Base-by-base conservation (phyloP, 2,329 filamentous ascomycete genomes). In the Colletotrichum truncatum region DNA sequence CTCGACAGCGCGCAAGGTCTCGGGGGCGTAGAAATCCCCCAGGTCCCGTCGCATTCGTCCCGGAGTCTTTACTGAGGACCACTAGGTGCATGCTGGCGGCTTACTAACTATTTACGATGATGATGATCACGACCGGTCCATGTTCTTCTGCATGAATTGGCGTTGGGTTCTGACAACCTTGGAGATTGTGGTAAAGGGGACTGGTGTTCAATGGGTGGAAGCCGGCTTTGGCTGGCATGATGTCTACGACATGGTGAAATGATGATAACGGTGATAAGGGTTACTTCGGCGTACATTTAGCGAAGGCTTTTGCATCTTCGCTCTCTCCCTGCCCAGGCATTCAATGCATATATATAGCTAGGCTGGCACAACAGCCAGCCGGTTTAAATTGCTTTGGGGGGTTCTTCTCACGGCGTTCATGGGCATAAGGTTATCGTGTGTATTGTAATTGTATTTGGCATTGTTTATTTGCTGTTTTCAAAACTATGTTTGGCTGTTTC, bases 1-100 rank as follows among this genome's bases (percentile, higher is more conserved):
- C 25, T 79, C 84, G 6, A 79, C 82, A 23, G 81, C 80, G 38
- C 81, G 86, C 66, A 89, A 88, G 78, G 82, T 87, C 61, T 87
- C 85, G 52, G 84, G 79, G 55, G 75, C 76, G 64, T 80, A 78
- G 76, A 69, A 63, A 28, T 16, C 59, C 48, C 36, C 39, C 72
- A 75, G 68, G 65, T 69, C 68, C 61, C 67, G 46, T 34, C 48
- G 55, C 43, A 38, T 25, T 58, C 53, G 52, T 18, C 54, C 45
- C 52, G 56, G 46, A 54, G 54, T 60, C 65, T 58, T 41, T 45
- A n/a, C 38, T 18, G 23, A 8, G 43, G 49, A 51, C 62, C 48
- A 23, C 25, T 46, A 38, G 38, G 38, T 52, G 46, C 32, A 30
- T 32, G 51, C 28, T 65, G 68, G 70, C 67, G 68, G 71, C 69